Evolutionary conservation across 306 rosid species (phyloP), one percentile per base, ranked within the genome.

Genomic region (Lupinus albus): DNA sequence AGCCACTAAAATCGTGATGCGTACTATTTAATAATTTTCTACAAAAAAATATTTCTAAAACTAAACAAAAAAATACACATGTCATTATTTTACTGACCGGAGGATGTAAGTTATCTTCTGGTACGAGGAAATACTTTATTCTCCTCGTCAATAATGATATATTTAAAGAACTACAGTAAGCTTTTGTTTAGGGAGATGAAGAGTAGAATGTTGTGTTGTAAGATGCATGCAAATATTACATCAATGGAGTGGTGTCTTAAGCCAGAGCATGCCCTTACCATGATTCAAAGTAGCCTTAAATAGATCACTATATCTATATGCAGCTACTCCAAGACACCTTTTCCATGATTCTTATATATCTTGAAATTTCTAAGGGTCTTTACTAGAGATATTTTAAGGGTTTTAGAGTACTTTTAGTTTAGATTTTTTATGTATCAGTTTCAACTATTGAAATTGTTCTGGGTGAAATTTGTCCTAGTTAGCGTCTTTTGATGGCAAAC

Each of bases 121-220:
- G 33, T 4, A 28, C 4, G 2, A 2, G 33, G 2, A 1, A 28
- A 4, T 4, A 28, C 4, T 28, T 2, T 4, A 2, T 4, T 28
- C 4, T 28, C 2, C 2, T 1, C 33, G 4, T 28, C 2, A 2
- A 28, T 2, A 25, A 54, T 8, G 30, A 42, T 25, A 36, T 21
- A 68, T 14, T 1, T 38, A 39, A 4, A 67, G 51, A 51, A 67
- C 49, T 39, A 21, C 20, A 25, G 17, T 54, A 25, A 38, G 16
- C 52, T 67, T 12, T 15, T 18, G 16, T 68, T 39, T 17, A 57
- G 49, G 35, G 61, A 71, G 61, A 60, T 50, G 54, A 21, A 61
- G 20, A 38, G 13, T 36, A 51, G 70, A 33, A 18, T 48, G 20
- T 11, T 39, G 12, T 8, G 44, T 50, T 36, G 16, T 35, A 39